A percentile compares a stretch with the other conserved stretches of the same genome.
These are phyloP conservation scores for cucumber (Cucumis sativus) DNA, from an alignment of 306 rosid genomes.

Conservation along the genomic window Cucumber_9930_V3 NC_026661.2:21014501-21015000, in stretches of 20 bases:
- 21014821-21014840: not conserved
- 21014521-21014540: constrained; percentile 97
- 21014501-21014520: constrained; percentile 12
- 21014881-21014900: not conserved
- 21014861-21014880: not conserved
- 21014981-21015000: constrained; percentile 91
- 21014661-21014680: not conserved
- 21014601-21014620: constrained; percentile 11
- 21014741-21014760: not conserved
- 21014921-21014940: constrained; percentile 68
- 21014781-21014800: not conserved
- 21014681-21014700: not conserved
- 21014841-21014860: not conserved
- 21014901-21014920: not conserved
- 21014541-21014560: constrained; percentile 99
- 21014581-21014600: constrained; percentile 79
- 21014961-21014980: constrained; percentile 68
- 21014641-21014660: not conserved
- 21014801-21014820: not conserved
- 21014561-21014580: constrained; percentile 90
- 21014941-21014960: constrained; percentile 84
- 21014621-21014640: not conserved
- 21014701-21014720: not conserved
- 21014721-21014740: not conserved
- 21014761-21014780: not conserved